Conservation (phyloP, 83 land plant genomes). For the Thuja plicata region DNA sequence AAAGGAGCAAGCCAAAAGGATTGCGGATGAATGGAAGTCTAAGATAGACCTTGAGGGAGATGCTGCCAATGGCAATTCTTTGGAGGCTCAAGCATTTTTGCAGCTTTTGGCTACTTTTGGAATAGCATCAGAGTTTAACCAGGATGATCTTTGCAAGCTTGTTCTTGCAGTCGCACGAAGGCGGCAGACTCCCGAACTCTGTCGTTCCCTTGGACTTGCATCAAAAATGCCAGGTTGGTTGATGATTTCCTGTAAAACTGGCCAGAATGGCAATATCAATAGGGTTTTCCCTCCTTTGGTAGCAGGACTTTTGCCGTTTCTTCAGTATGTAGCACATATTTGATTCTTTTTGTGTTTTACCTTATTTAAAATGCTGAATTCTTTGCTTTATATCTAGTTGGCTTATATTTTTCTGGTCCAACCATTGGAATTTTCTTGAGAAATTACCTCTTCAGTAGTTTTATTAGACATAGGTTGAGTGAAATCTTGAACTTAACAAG, state of each 20-base stretch:
- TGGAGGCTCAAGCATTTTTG: constrained; percentile 93
- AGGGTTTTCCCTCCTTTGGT: neutral
- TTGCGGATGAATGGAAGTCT: constrained; percentile 89
- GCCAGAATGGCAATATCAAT: neutral
- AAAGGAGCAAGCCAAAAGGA: constrained; percentile 64
- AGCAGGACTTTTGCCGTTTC: neutral
- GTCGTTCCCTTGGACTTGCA: constrained; percentile 81
- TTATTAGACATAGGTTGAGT: neutral
- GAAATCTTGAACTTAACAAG: neutral
- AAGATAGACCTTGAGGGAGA: constrained; percentile 64
- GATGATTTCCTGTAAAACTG: neutral
- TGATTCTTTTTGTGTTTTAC: neutral
- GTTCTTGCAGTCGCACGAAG: constrained; percentile 83
- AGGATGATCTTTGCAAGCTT: constrained; percentile 74
- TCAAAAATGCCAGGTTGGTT: constrained; percentile 94
- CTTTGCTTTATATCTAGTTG: neutral
- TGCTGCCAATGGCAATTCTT: constrained; percentile 68
- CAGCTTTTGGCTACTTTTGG: constrained; percentile 89
- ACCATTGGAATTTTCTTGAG: neutral
- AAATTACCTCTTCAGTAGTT: neutral
- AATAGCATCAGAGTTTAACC: constrained; percentile 75
- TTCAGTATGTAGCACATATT: neutral
- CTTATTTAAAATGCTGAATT: neutral
- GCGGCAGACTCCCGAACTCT: constrained; percentile 80
- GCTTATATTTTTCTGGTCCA: neutral